Percentiles rank a stretch among this genome's conserved stretches.
Conservation (phyloP, 2,329 filamentous ascomycete species). For the Pseudogymnoascus pannorum region DNA sequence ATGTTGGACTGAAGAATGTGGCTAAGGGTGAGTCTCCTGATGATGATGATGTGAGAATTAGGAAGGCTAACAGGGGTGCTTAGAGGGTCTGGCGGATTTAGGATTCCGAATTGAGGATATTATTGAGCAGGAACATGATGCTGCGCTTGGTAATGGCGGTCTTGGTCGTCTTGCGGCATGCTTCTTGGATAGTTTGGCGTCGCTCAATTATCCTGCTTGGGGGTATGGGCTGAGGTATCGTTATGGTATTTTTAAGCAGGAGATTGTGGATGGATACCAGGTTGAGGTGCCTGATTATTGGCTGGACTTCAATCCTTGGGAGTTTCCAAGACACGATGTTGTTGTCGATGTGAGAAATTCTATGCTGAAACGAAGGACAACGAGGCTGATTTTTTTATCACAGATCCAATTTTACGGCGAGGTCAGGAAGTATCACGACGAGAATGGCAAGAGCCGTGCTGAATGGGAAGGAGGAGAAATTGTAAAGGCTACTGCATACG, state of each 20-base stretch:
- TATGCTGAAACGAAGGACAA: slow-evolving; percentile 6
- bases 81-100: slow-evolving; percentile 78
- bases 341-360: slow-evolving; percentile 64
- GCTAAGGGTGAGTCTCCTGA: slow-evolving; percentile 59
- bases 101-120: slow-evolving; percentile 97
- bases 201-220: slow-evolving; percentile 93
- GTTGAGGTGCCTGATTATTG: slow-evolving; percentile 98
- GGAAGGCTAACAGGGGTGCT: neutral
- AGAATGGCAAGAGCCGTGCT: slow-evolving; percentile 64
- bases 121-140: slow-evolving; percentile 90
- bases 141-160: slow-evolving; percentile 91
- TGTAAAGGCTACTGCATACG: slow-evolving; percentile 86
- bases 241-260: slow-evolving; percentile 99
- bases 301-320: slow-evolving; percentile 99
- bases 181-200: slow-evolving; percentile 92
- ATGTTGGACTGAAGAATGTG: slow-evolving; percentile 78
- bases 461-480: slow-evolving; percentile 91
- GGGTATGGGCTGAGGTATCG: slow-evolving; percentile 92
- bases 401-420: slow-evolving; percentile 86
- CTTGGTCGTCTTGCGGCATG: slow-evolving; percentile 91
- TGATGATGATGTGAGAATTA: neutral
- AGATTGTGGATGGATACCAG: slow-evolving; percentile 96
- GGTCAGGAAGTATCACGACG: slow-evolving; percentile 68
- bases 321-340: slow-evolving; percentile 92
- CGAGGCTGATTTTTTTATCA: slow-evolving; percentile 24